These are phyloP conservation scores for Diaporthe capsici DNA, from an alignment of 2,329 filamentous ascomycete genomes.

Conservation along the genomic window DNA sequence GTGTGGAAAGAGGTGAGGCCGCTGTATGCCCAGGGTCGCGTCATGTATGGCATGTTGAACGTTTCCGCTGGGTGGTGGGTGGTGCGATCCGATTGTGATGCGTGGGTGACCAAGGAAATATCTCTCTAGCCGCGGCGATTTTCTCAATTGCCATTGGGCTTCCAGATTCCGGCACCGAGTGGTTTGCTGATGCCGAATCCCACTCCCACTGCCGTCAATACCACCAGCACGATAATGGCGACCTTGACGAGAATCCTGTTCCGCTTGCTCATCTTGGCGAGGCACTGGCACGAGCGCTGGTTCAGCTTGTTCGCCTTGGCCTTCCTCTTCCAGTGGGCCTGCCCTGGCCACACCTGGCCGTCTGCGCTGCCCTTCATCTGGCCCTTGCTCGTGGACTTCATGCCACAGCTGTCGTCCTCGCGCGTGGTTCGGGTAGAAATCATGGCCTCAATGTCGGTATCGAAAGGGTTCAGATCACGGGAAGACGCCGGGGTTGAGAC, in stretches of 20 bases:
- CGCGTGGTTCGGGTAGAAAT: slow-evolving; percentile 49
- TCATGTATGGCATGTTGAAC: slow-evolving; percentile 2
- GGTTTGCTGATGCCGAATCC: slow-evolving; percentile 74
- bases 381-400: slow-evolving; percentile 53
- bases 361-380: slow-evolving; percentile 60
- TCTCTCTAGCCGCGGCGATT: slow-evolving; percentile 13
- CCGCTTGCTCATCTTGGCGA: slow-evolving; percentile 67
- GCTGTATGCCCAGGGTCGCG: background rate
- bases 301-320: slow-evolving; percentile 69
- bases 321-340: slow-evolving; percentile 72
- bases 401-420: slow-evolving; percentile 50
- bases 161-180: slow-evolving; percentile 72
- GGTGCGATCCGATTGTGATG: slow-evolving; percentile 15
- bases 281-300: slow-evolving; percentile 64
- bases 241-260: slow-evolving; percentile 69
- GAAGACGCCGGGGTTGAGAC: slow-evolving; percentile 61
- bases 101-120: background rate
- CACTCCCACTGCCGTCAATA: slow-evolving; percentile 68
- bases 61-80: background rate
- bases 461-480: slow-evolving; percentile 64
- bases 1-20: background rate
- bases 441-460: slow-evolving; percentile 71
- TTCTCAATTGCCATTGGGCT: slow-evolving; percentile 50
- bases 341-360: slow-evolving; percentile 71
- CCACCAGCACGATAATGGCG: slow-evolving; percentile 64